These are phyloP conservation scores for Teratosphaeria nubilosa DNA, from an alignment of 2,329 filamentous ascomycete species.

Conservation along the genomic window DNA sequence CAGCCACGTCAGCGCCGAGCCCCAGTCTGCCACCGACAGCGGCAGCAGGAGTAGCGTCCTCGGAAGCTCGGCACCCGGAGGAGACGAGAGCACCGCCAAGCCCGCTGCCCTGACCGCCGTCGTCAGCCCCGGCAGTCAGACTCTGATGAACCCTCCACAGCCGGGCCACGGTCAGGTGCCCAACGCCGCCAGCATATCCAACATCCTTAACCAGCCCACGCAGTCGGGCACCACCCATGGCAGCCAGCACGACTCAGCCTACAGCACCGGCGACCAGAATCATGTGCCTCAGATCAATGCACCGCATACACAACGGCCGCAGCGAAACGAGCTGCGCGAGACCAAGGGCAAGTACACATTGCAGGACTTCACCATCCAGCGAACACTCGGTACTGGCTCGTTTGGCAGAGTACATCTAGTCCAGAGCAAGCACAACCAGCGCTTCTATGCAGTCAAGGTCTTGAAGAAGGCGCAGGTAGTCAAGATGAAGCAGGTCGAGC, in stretches of 20 bases:
- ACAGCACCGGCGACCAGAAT: constrained; percentile 21
- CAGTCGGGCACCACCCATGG: constrained; percentile 69
- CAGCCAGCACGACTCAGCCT: constrained; percentile 24
- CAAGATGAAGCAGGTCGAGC: constrained; percentile 99
- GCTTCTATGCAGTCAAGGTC: constrained; percentile 97
- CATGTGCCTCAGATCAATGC: constrained; percentile 19
- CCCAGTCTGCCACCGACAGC: constrained; percentile 15
- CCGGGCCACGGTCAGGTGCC: constrained; percentile 23
- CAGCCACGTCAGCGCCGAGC: constrained; percentile 18
- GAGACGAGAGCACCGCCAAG: not conserved
- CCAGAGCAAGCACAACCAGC: constrained; percentile 94
- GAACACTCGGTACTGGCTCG: constrained; percentile 90
- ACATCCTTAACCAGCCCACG: constrained; percentile 55
- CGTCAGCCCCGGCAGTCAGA: not conserved
- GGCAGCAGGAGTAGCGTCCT: not conserved
- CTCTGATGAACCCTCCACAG: constrained; percentile 16
- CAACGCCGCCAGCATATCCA: constrained; percentile 38
- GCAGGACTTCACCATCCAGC: constrained; percentile 76
- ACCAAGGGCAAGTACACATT: constrained; percentile 98
- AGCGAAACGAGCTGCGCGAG: constrained; percentile 43
- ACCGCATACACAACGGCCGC: constrained; percentile 21
- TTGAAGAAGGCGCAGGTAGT: constrained; percentile 97
- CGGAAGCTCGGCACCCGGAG: not conserved
- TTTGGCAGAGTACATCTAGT: constrained; percentile 95
- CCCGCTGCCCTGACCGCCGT: not conserved